Evolutionary conservation across 2,329 filamentous ascomycete species (phyloP).

Genomic region (Calonectria hawksworthii): DNA sequence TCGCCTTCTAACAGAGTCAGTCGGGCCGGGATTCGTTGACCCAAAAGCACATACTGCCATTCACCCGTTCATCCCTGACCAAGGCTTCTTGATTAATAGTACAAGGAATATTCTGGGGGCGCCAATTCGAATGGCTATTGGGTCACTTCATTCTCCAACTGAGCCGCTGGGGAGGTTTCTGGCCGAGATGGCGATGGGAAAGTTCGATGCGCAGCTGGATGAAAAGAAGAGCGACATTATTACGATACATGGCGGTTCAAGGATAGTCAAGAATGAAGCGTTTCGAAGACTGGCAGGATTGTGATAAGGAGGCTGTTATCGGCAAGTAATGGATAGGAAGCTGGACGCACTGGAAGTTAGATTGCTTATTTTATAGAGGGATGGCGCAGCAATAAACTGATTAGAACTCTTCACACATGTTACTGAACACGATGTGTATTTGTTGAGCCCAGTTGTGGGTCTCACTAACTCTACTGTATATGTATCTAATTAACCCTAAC

Average conservation of each 20-base stretch:
- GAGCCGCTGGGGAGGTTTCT: slow-evolving; percentile 34
- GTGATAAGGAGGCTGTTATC: background rate
- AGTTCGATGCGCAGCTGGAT: slow-evolving; percentile 24
- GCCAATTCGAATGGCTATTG: slow-evolving; percentile 12
- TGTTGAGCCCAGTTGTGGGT: background rate
- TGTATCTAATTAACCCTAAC: background rate
- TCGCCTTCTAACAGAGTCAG: slow-evolving; percentile 24
- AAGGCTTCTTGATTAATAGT: slow-evolving; percentile 13
- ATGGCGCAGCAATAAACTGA: no score
- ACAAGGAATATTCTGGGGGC: background rate
- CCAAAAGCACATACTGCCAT: slow-evolving; percentile 30
- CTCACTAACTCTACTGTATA: no score
- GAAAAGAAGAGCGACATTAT: slow-evolving; percentile 16
- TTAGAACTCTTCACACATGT: no score
- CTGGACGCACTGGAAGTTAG: background rate
- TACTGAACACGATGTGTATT: background rate
- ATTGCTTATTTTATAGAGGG: background rate
- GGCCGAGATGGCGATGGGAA: slow-evolving; percentile 33
- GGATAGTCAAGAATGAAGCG: slow-evolving; percentile 34
- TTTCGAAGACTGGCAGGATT: slow-evolving; percentile 20
- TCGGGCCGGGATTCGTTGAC: slow-evolving; percentile 34
- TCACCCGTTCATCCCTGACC: slow-evolving; percentile 28
- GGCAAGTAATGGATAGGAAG: background rate
- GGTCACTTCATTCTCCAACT: slow-evolving; percentile 28
- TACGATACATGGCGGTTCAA: slow-evolving; percentile 23